phyloP scores from a whole-genome alignment of 2,329 filamentous ascomycete species.

The Fusarium dimerum region DNA sequence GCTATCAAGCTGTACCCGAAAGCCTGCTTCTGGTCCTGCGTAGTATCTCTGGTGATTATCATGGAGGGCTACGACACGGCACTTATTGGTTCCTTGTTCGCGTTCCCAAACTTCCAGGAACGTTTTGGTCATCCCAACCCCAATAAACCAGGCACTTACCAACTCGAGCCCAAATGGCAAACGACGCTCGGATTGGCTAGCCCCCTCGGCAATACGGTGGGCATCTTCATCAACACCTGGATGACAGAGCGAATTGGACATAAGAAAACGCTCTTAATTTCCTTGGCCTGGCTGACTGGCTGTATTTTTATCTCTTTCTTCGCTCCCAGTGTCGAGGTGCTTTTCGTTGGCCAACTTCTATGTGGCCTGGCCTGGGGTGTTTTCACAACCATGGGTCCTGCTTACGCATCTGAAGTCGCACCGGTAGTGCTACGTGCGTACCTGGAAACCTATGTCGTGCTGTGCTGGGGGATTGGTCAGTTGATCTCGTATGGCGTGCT shows the following conservation, averaged over 20 bases:
- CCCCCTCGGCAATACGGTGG: neutral
- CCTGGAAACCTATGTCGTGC: too few species aligned
- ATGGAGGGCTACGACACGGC: conserved; percentile 29
- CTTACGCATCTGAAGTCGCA: conserved; percentile 30
- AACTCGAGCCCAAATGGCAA: neutral
- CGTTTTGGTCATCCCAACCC: conserved; percentile 8
- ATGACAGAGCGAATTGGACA: neutral
- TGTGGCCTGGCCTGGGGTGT: conserved; percentile 46
- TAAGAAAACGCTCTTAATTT: neutral
- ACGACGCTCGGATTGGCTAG: neutral
- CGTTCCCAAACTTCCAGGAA: conserved; percentile 22
- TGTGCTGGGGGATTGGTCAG: too few species aligned
- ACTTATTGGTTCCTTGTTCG: conserved; percentile 18
- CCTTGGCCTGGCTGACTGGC: neutral
- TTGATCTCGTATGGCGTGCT: too few species aligned
- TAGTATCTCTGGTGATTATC: conserved; percentile 23
- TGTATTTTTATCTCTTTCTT: conserved; percentile 16
- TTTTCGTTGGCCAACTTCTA: conserved; percentile 45
- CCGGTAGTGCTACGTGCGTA: too few species aligned
- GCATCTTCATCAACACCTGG: neutral
- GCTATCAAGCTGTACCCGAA: conserved; percentile 16
- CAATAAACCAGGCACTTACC: neutral
- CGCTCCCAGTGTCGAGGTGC: neutral
- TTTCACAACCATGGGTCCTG: conserved; percentile 43
- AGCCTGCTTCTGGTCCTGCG: conserved; percentile 24